Evolutionary conservation across 2,329 filamentous ascomycete genomes (phyloP).

Genomic region (Aspergillus ochraceoroseus): DNA sequence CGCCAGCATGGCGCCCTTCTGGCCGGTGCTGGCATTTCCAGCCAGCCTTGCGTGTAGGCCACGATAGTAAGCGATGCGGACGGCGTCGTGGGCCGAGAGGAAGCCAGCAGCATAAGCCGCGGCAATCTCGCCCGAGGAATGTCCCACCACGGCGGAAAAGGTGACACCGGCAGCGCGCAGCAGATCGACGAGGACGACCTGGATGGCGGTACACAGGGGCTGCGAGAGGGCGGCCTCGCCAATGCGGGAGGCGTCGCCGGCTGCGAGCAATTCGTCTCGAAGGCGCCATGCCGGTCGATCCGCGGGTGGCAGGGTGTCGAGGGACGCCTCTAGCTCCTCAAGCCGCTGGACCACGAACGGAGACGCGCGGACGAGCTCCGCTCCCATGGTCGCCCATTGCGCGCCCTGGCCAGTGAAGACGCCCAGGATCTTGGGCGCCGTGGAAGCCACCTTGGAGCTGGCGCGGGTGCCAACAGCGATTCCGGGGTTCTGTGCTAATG

Average conservation of each 20-base stretch:
- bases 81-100: slow-evolving; percentile 31
- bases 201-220: slow-evolving; percentile 30
- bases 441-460: too few relatives aligned
- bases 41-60: slow-evolving; percentile 29
- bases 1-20: slow-evolving; percentile 20
- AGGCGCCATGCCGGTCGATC: slow-evolving; percentile 4
- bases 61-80: slow-evolving; percentile 44
- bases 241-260: slow-evolving; percentile 19
- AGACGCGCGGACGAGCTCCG: background rate
- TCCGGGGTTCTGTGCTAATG: too few relatives aligned
- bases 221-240: slow-evolving; percentile 28
- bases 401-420: slow-evolving; percentile 15
- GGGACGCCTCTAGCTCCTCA: slow-evolving; percentile 6
- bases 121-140: slow-evolving; percentile 38
- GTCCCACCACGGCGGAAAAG: slow-evolving; percentile 26
- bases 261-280: background rate
- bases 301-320: slow-evolving; percentile 4
- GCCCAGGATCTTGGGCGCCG: slow-evolving; percentile 4
- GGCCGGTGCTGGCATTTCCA: slow-evolving; percentile 26
- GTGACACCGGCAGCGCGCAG: slow-evolving; percentile 24
- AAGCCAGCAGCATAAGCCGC: slow-evolving; percentile 34
- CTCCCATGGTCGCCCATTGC: slow-evolving; percentile 25
- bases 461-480: too few relatives aligned
- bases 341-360: background rate
- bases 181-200: slow-evolving; percentile 31